These are phyloP conservation scores for Cercospora zeina DNA, from an alignment of 2,329 filamentous ascomycete species.

Conservation along the genomic window DNA sequence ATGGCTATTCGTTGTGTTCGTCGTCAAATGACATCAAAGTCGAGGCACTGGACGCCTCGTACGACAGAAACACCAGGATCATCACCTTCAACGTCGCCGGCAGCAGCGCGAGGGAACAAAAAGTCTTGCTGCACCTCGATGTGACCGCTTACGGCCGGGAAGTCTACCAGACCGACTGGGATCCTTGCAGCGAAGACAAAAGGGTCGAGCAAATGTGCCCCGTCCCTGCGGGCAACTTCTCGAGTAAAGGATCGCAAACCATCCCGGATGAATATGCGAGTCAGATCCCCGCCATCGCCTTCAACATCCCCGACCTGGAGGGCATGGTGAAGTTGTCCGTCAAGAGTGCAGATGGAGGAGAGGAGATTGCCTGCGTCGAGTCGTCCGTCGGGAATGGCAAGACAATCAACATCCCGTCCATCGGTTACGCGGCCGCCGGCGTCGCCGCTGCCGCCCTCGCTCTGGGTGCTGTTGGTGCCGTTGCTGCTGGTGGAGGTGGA, in stretches of 20 bases:
- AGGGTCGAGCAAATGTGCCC: slow-evolving; percentile 77
- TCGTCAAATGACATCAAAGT: slow-evolving; percentile 64
- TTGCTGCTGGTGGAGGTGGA: slow-evolving; percentile 59
- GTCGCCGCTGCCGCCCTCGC: slow-evolving; percentile 81
- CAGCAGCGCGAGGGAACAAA: slow-evolving; percentile 69
- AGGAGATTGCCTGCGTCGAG: slow-evolving; percentile 76
- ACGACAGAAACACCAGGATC: slow-evolving; percentile 70
- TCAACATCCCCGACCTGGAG: slow-evolving; percentile 85
- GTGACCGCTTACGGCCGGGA: slow-evolving; percentile 82
- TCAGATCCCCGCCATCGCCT: slow-evolving; percentile 84
- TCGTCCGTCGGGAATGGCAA: slow-evolving; percentile 86
- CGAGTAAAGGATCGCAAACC: slow-evolving; percentile 67
- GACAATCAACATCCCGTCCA: slow-evolving; percentile 70
- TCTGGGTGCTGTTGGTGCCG: slow-evolving; percentile 66
- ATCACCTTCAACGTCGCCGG: slow-evolving; percentile 83
- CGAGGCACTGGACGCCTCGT: slow-evolving; percentile 72
- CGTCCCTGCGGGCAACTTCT: slow-evolving; percentile 73
- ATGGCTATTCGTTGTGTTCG: slow-evolving; percentile 74
- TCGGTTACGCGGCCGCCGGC: slow-evolving; percentile 80
- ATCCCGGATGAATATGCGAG: slow-evolving; percentile 71
- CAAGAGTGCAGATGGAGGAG: slow-evolving; percentile 58
- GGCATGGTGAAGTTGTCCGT: slow-evolving; percentile 80
- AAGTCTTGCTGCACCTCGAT: slow-evolving; percentile 73
- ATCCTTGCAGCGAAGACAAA: slow-evolving; percentile 68
- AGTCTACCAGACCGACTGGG: slow-evolving; percentile 76